Conservation (phyloP, 2,329 filamentous ascomycete genomes). For the Beauveria varroae region DNA sequence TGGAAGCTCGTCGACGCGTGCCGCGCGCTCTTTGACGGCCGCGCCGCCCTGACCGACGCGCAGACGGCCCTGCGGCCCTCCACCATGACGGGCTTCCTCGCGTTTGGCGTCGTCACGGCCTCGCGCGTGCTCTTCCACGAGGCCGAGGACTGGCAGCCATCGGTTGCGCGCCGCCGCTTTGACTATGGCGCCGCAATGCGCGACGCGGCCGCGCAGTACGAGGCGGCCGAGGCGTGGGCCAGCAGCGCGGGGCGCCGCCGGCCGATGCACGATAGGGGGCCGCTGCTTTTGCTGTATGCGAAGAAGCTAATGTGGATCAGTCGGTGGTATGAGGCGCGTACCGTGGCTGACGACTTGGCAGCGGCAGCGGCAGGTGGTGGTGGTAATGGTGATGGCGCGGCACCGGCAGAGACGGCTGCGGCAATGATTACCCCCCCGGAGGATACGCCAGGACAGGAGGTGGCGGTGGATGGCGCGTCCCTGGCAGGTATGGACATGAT, state of each 20-base stretch:
- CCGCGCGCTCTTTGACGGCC: neutral
- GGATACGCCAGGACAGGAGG: neutral
- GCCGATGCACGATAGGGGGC: neutral
- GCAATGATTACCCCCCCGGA: neutral
- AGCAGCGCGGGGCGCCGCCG: neutral
- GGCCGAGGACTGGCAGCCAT: conserved; percentile 5
- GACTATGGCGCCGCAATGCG: neutral
- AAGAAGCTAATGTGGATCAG: conserved; percentile 2
- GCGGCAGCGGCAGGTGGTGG: neutral
- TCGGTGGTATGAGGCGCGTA: conserved; percentile 1
- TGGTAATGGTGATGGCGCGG: neutral
- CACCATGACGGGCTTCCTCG: conserved; percentile 6
- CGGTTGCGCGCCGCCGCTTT: neutral
- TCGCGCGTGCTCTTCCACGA: conserved; percentile 7
- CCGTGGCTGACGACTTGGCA: neutral
- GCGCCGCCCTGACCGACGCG: neutral
- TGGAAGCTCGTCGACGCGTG: conserved; percentile 7
- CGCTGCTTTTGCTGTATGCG: neutral
- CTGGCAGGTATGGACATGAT: neutral
- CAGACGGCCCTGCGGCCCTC: neutral
- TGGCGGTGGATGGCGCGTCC: neutral
- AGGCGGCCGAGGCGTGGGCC: neutral
- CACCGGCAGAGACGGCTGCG: neutral
- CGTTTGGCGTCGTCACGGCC: neutral
- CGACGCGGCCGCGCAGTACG: neutral